Conservation (phyloP, 2,329 filamentous ascomycete species). For the Fusarium sp. region DNA sequence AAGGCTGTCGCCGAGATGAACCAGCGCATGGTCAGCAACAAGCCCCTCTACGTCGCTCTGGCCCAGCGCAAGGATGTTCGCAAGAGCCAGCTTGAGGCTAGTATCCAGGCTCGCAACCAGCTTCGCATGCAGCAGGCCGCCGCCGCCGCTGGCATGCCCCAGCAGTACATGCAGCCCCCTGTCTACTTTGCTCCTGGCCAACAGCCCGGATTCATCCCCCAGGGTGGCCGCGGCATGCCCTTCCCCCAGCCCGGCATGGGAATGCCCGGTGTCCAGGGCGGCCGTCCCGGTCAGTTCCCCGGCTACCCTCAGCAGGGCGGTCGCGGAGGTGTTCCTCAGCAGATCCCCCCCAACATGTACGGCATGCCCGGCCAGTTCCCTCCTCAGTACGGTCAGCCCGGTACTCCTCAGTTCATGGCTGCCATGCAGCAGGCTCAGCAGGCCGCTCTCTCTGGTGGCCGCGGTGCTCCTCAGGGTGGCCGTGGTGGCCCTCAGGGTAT, state of each 20-base stretch:
- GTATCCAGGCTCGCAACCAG: conserved; percentile 98
- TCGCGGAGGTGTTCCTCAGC: conserved; percentile 87
- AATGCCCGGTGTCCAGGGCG: conserved; percentile 79
- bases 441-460: conserved; percentile 69
- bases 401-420: conserved; percentile 82
- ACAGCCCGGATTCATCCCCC: conserved; percentile 76
- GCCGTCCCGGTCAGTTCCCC: conserved; percentile 88
- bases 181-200: conserved; percentile 93
- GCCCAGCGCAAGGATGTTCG: conserved; percentile 99
- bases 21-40: conserved; percentile 97
- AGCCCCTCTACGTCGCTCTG: conserved; percentile 97
- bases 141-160: conserved; percentile 88
- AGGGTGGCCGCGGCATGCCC: conserved; percentile 73
- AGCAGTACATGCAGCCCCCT: conserved; percentile 87
- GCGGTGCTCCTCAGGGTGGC: conserved; percentile 74
- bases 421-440: conserved; percentile 84
- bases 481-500: conserved; percentile 71
- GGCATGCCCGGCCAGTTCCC: conserved; percentile 84
- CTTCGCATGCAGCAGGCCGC: conserved; percentile 98
- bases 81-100: conserved; percentile 98
- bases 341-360: conserved; percentile 90
- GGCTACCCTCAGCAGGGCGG: conserved; percentile 88
- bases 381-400: conserved; percentile 82
- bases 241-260: conserved; percentile 74
- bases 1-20: conserved; percentile 99